phyloP scores from a whole-genome alignment of 371 early-diverging fungal species.

The Syncephalis fuscata region DNA sequence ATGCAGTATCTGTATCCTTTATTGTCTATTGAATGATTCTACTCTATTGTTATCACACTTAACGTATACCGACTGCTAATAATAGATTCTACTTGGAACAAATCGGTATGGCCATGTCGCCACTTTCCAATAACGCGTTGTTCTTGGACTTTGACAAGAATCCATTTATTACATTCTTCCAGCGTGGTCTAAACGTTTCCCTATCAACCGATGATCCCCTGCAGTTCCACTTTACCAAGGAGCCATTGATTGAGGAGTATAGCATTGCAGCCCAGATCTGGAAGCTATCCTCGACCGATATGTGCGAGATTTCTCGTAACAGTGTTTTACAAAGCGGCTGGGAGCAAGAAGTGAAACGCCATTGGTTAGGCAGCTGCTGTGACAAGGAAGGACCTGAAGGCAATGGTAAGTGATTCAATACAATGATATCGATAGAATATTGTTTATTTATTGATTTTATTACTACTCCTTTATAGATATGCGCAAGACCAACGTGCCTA shows the following conservation, averaged over 20 bases:
- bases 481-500: conserved; percentile 91
- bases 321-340: conserved; percentile 90
- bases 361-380: conserved; percentile 85
- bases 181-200: conserved; percentile 90
- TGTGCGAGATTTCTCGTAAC: conserved; percentile 96
- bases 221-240: conserved; percentile 97
- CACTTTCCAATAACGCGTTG: conserved; percentile 95
- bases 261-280: conserved; percentile 98
- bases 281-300: conserved; percentile 86
- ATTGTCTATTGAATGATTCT: too few relatives aligned
- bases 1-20: conserved; percentile 67
- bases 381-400: conserved; percentile 60
- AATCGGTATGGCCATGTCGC: conserved; percentile 97
- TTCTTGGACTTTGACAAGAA: conserved; percentile 94
- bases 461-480: too few relatives aligned
- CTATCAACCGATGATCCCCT: conserved; percentile 97
- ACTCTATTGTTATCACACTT: too few relatives aligned
- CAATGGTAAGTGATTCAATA: conserved; percentile 26
- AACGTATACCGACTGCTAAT: too few relatives aligned
- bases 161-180: conserved; percentile 88
- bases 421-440: background rate
- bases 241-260: conserved; percentile 98
- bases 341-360: conserved; percentile 75
- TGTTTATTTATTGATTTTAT: too few relatives aligned
- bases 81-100: conserved; percentile 73